A percentile compares a stretch with the other conserved stretches of the same genome.
Conservation (phyloP, 495 filamentous ascomycete species). For the Lophium mytilinum region DNA sequence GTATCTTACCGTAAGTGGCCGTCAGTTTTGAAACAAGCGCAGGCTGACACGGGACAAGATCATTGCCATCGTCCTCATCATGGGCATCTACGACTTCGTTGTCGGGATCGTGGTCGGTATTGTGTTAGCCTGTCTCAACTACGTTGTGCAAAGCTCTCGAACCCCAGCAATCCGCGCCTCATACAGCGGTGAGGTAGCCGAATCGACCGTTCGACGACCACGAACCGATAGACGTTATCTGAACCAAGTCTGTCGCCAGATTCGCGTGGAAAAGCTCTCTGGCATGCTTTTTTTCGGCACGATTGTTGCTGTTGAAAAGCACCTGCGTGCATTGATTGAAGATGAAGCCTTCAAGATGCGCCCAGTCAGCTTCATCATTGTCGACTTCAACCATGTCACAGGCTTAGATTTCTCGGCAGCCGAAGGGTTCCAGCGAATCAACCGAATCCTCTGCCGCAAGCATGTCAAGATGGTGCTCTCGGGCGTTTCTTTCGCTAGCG, state of each 20-base stretch:
- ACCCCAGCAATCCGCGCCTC: slow-evolving; percentile 79
- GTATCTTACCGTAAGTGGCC: slow-evolving; percentile 67
- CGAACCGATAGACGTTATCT: slow-evolving; percentile 82
- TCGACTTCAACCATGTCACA: slow-evolving; percentile 82
- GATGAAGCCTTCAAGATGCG: slow-evolving; percentile 66
- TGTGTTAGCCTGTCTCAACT: slow-evolving; percentile 79
- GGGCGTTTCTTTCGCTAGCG: slow-evolving; percentile 62
- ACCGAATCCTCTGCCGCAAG: slow-evolving; percentile 63
- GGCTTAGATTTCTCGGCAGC: slow-evolving; percentile 93
- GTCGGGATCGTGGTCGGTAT: slow-evolving; percentile 88
- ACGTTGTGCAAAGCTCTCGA: slow-evolving; percentile 82
- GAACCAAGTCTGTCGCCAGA: slow-evolving; percentile 75
- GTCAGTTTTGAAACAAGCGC: background rate
- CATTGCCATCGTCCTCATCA: slow-evolving; percentile 83
- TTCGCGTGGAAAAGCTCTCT: slow-evolving; percentile 78
- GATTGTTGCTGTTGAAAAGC: slow-evolving; percentile 86
- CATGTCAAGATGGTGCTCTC: slow-evolving; percentile 73
- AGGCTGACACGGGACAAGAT: slow-evolving; percentile 42
- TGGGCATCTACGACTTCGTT: slow-evolving; percentile 96
- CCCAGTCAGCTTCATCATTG: slow-evolving; percentile 82
- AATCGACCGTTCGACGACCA: slow-evolving; percentile 85
- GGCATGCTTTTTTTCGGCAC: slow-evolving; percentile 96
- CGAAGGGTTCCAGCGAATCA: slow-evolving; percentile 88
- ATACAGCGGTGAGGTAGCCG: slow-evolving; percentile 77
- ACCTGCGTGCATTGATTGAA: slow-evolving; percentile 69